phyloP scores from a whole-genome alignment of 352 stramenopile species.

The Phytophthora fragariae region DNA sequence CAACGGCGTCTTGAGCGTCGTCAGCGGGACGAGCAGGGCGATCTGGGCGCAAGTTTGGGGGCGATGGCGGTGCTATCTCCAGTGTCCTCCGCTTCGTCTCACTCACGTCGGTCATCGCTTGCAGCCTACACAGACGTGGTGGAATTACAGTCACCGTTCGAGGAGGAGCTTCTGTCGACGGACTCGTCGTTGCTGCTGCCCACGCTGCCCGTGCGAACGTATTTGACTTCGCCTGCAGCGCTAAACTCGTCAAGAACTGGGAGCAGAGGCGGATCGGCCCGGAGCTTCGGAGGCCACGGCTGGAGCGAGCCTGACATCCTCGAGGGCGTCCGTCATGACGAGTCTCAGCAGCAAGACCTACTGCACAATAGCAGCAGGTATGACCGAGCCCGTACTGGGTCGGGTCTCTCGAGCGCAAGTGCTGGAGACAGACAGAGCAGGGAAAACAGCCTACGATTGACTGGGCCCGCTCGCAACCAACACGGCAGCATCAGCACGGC shows the following conservation, averaged over 20 bases:
- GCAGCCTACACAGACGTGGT: constrained; percentile 39
- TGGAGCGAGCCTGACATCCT: constrained; percentile 49
- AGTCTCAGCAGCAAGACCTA: constrained; percentile 33
- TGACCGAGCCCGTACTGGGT: constrained; percentile 29
- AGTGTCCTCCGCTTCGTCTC: constrained; percentile 33
- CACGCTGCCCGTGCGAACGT: constrained; percentile 32
- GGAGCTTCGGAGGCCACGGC: constrained; percentile 41
- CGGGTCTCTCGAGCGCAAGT: constrained; percentile 22
- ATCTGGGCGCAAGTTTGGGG: constrained; percentile 23
- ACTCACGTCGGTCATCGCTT: constrained; percentile 32
- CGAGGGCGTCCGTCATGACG: constrained; percentile 22
- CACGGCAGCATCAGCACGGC: constrained; percentile 30
- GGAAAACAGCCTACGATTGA: constrained; percentile 36
- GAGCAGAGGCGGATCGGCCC: constrained; percentile 25
- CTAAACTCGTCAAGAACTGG: constrained; percentile 25
- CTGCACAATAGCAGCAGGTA: constrained; percentile 28
- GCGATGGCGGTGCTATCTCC: constrained; percentile 30
- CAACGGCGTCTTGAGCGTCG: constrained; percentile 35
- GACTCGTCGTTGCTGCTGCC: constrained; percentile 29
- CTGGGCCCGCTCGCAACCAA: constrained; percentile 26
- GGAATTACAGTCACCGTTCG: constrained; percentile 42
- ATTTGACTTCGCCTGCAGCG: constrained; percentile 28
- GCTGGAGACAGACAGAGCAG: constrained; percentile 18
- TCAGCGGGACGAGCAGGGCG: constrained; percentile 29
- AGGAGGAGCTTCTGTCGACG: constrained; percentile 31